A percentile compares a stretch with the other conserved stretches of the same genome.
Conservation (phyloP, 2,329 filamentous ascomycete species). For the Aspergillus pseudoterreus region DNA sequence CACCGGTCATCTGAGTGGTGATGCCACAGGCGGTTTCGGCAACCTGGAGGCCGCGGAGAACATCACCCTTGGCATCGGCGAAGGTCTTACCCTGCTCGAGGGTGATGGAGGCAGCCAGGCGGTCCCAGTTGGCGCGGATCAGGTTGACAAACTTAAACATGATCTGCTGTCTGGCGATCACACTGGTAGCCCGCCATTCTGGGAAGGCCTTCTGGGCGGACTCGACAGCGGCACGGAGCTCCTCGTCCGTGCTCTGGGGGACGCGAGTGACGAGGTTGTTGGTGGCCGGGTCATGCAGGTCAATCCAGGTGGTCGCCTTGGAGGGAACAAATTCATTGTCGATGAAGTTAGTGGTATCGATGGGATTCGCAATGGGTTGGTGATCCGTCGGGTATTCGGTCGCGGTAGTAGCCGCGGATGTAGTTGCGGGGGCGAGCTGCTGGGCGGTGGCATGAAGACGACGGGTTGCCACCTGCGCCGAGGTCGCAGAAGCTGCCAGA, state of each 20-base stretch:
- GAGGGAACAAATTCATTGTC: slow-evolving; percentile 61
- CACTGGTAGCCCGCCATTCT: slow-evolving; percentile 57
- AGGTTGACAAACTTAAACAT: slow-evolving; percentile 64
- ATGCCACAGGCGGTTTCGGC: slow-evolving; percentile 66
- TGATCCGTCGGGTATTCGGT: slow-evolving; percentile 56
- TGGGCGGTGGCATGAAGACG: slow-evolving; percentile 53
- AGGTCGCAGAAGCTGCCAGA: slow-evolving; percentile 14
- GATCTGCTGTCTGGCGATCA: slow-evolving; percentile 60
- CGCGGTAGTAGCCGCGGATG: slow-evolving; percentile 47
- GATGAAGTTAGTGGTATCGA: slow-evolving; percentile 61
- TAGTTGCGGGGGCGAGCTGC: slow-evolving; percentile 49
- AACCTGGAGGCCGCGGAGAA: slow-evolving; percentile 63
- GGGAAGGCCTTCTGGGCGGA: slow-evolving; percentile 63
- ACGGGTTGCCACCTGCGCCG: slow-evolving; percentile 24
- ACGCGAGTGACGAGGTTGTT: slow-evolving; percentile 65
- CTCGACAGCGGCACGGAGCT: slow-evolving; percentile 59
- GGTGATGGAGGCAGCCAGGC: slow-evolving; percentile 62
- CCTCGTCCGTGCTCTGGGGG: slow-evolving; percentile 62
- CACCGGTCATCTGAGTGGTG: slow-evolving; percentile 62
- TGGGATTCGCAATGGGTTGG: slow-evolving; percentile 51
- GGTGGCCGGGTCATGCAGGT: slow-evolving; percentile 62
- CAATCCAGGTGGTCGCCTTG: slow-evolving; percentile 59
- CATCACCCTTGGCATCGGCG: slow-evolving; percentile 64
- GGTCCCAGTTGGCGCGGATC: slow-evolving; percentile 63
- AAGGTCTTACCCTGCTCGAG: slow-evolving; percentile 68